These are phyloP conservation scores for Aspergillus taichungensis DNA, from an alignment of 495 filamentous ascomycete genomes.

Conservation along the genomic window DNA sequence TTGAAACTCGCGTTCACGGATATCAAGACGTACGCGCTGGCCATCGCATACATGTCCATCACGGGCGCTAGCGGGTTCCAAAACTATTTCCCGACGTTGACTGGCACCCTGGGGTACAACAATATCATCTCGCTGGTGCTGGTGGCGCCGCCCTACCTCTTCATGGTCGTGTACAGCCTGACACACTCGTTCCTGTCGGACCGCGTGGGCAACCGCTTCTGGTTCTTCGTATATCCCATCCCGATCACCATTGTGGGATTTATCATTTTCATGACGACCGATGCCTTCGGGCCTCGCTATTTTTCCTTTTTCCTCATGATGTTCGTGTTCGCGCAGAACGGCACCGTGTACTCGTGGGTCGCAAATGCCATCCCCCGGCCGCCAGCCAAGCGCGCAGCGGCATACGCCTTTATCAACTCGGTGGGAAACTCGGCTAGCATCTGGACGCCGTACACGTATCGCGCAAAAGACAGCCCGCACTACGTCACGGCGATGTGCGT, in stretches of 20 bases:
- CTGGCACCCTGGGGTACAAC: conserved; percentile 32
- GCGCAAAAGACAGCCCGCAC: conserved; percentile 23
- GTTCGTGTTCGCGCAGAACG: conserved; percentile 46
- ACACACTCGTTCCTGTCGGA: conserved; percentile 39
- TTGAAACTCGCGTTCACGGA: conserved; percentile 45
- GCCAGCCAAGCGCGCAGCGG: conserved; percentile 45
- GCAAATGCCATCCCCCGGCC: conserved; percentile 43
- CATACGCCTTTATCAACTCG: conserved; percentile 47
- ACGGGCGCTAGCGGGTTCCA: conserved; percentile 45
- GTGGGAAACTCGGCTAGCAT: conserved; percentile 45
- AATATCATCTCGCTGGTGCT: conserved; percentile 38
- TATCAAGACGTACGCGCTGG: conserved; percentile 41
- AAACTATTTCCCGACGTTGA: conserved; percentile 47
- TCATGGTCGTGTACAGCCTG: conserved; percentile 44
- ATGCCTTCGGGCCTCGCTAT: conserved; percentile 40
- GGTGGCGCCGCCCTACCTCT: conserved; percentile 46
- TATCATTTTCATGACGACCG: conserved; percentile 42
- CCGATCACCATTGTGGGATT: conserved; percentile 42
- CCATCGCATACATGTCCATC: conserved; percentile 43
- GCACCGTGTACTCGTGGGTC: conserved; percentile 47
- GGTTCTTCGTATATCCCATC: conserved; percentile 44
- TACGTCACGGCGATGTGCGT: conserved; percentile 39
- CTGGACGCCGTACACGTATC: conserved; percentile 48
- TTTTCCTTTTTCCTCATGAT: conserved; percentile 47
- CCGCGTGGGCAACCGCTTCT: conserved; percentile 36